phyloP scores from a whole-genome alignment of 2,329 filamentous ascomycete species.

The Eutypa lata region DNA sequence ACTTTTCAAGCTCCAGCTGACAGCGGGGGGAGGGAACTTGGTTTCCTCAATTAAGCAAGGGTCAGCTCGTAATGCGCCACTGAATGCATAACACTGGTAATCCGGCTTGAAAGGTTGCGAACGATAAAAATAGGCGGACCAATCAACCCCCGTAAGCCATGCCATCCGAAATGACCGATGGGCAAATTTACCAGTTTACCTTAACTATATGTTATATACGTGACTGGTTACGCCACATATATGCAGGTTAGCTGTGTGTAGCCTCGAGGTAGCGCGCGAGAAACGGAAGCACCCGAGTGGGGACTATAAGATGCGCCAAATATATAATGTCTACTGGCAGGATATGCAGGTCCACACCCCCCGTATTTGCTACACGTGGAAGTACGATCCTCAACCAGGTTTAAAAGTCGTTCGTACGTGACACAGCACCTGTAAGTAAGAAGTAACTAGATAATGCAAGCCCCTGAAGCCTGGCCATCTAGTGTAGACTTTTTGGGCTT shows the following conservation, averaged over 20 bases:
- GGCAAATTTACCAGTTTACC: not conserved
- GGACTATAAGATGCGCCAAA: not conserved
- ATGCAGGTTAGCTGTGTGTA: not conserved
- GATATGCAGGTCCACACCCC: not conserved
- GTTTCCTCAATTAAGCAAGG: not conserved
- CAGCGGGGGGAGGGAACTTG: not conserved
- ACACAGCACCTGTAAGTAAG: not conserved
- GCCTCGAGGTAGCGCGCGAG: not conserved
- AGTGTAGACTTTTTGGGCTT: no score
- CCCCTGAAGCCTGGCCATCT: not conserved
- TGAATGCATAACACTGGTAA: not conserved
- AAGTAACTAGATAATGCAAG: not conserved
- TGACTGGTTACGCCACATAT: no score
- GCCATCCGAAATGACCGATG: not conserved
- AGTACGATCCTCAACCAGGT: not conserved
- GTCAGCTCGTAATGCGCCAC: not conserved
- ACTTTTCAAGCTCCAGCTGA: not conserved
- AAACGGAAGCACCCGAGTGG: not conserved
- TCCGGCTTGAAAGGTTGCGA: not conserved
- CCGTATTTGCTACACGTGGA: not conserved
- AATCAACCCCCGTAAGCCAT: not conserved
- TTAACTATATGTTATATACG: no score
- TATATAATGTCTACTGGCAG: not conserved
- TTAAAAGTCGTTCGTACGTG: not conserved
- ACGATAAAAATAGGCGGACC: not conserved